Evolutionary conservation across 2,329 filamentous ascomycete genomes (phyloP).

Genomic region (Ceratocystis lukuohia): DNA sequence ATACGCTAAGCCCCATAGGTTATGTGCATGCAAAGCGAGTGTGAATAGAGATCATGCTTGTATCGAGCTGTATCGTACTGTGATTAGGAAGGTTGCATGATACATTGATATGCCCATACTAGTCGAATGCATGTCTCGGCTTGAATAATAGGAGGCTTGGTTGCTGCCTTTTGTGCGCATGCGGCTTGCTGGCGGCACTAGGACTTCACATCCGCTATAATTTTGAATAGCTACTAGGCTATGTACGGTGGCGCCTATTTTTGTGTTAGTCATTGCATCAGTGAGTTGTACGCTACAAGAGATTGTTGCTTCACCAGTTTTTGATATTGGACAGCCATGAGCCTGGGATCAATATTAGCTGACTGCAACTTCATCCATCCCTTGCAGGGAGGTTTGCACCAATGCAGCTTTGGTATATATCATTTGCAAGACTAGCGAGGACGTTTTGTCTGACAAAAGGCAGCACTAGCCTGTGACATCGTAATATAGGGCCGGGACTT

Average conservation of each 20-base stretch:
- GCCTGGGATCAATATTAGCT: no score
- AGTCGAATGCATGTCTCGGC: neutral
- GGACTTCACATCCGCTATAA: neutral
- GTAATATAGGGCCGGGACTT: neutral
- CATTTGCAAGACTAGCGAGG: neutral
- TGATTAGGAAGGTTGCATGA: neutral
- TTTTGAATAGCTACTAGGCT: neutral
- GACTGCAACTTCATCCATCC: no score
- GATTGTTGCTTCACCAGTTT: neutral
- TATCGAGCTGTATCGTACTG: neutral
- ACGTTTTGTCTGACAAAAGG: neutral
- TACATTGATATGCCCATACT: neutral
- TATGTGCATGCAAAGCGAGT: neutral
- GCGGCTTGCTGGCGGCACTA: neutral
- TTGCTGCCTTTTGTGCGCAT: neutral
- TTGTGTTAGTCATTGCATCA: neutral
- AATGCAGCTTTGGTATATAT: neutral
- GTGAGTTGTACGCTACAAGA: neutral
- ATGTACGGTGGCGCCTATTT: neutral
- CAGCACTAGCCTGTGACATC: neutral
- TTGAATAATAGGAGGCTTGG: neutral
- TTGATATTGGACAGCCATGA: no score
- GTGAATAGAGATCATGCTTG: neutral
- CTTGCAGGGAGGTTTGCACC: neutral
- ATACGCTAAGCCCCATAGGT: neutral